Evolutionary conservation across 164 flowering plant genomes (phyloP).

Genomic region (Vitis labrusca): DNA sequence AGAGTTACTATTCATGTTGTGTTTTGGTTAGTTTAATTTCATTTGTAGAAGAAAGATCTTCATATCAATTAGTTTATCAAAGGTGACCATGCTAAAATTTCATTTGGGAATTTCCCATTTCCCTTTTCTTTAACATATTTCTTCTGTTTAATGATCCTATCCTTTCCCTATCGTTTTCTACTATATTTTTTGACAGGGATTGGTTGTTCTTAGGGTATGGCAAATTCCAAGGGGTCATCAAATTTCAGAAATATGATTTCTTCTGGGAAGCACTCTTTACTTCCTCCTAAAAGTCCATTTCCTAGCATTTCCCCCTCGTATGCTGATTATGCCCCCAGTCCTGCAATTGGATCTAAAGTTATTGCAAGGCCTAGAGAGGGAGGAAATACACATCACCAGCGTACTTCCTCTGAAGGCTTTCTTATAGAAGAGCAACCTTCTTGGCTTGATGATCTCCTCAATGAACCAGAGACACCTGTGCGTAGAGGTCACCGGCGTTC

Average conservation of each 20-base stretch:
- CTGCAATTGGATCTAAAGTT: constrained; percentile 43
- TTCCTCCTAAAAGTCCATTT: constrained; percentile 90
- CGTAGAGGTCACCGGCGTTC: constrained; percentile 81
- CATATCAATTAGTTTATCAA: background rate
- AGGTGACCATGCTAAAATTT: background rate
- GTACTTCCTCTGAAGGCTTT: constrained; percentile 81
- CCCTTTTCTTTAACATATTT: background rate
- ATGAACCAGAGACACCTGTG: constrained; percentile 87
- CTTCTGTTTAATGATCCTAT: constrained; percentile 4
- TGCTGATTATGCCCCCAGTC: constrained; percentile 54
- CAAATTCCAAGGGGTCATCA: constrained; percentile 62
- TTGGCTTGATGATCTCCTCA: constrained; percentile 93
- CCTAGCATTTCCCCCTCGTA: constrained; percentile 58
- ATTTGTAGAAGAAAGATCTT: background rate
- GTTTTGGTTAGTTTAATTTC: background rate
- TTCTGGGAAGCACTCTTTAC: constrained; percentile 63
- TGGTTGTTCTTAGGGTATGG: constrained; percentile 40
- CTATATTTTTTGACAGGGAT: constrained; percentile 22
- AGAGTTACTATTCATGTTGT: background rate
- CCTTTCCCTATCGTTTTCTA: background rate
- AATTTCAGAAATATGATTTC: constrained; percentile 44
- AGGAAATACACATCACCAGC: constrained; percentile 60
- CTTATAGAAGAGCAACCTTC: constrained; percentile 85
- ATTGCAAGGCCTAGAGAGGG: constrained; percentile 63
- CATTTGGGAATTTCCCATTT: background rate